phyloP scores from a whole-genome alignment of 2,329 filamentous ascomycete species.

The Ambrosiella xylebori region DNA sequence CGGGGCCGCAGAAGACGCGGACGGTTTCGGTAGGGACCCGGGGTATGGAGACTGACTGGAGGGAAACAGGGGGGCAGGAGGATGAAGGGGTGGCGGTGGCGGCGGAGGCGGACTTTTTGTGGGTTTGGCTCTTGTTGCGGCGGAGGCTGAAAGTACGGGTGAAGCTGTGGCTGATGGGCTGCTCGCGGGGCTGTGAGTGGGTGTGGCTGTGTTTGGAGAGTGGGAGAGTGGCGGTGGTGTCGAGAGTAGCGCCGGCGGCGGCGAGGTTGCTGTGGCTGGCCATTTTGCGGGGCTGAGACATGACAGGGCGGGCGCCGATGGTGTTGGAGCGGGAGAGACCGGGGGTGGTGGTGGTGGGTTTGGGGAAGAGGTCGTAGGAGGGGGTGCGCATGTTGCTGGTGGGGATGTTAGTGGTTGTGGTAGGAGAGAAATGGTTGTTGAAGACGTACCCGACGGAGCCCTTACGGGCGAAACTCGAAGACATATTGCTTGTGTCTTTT shows the following conservation, averaged over 20 bases:
- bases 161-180: neutral
- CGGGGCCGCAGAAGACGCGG: slow-evolving; percentile 27
- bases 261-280: slow-evolving; percentile 1
- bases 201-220: neutral
- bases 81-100: neutral
- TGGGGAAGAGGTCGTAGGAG: slow-evolving; percentile 8
- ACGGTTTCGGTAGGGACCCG: slow-evolving; percentile 15
- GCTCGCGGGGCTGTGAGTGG: neutral
- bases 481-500: neutral
- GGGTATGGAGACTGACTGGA: neutral
- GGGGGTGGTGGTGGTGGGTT: neutral
- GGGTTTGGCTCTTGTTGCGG: neutral
- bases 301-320: slow-evolving; percentile 3
- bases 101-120: slow-evolving; percentile 1
- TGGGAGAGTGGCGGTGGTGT: neutral
- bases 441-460: slow-evolving; percentile 3
- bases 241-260: neutral
- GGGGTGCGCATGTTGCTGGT: neutral
- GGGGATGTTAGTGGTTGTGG: neutral
- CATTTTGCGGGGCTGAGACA: slow-evolving; percentile 4
- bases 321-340: slow-evolving; percentile 3
- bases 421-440: neutral
- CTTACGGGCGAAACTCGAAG: neutral
- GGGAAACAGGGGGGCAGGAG: neutral
- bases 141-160: neutral